phyloP scores from a whole-genome alignment of 2,329 filamentous ascomycete species.

The Onygena corvina region DNA sequence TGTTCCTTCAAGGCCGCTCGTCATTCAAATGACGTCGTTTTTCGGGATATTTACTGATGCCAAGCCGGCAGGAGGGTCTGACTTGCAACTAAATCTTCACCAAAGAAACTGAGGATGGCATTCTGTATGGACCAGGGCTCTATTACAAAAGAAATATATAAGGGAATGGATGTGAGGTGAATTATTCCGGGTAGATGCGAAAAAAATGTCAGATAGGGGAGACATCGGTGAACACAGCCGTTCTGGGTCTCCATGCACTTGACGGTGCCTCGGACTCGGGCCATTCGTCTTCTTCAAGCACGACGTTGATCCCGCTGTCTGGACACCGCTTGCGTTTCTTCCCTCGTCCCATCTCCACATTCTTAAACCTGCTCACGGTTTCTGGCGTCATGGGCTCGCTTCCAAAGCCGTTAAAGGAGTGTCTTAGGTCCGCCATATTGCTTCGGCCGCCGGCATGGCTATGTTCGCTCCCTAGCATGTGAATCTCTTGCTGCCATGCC shows the following conservation, averaged over 20 bases:
- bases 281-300: constrained; percentile 24
- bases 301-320: constrained; percentile 32
- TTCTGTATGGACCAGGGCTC: too few relatives aligned
- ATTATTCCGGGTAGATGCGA: not conserved
- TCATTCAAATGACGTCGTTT: too few relatives aligned
- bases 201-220: not conserved
- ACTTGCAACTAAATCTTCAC: too few relatives aligned
- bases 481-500: constrained; percentile 15
- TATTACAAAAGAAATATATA: constrained; percentile 4
- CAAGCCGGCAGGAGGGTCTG: too few relatives aligned
- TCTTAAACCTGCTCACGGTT: constrained; percentile 31
- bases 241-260: constrained; percentile 2
- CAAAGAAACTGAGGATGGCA: too few relatives aligned
- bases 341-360: constrained; percentile 32
- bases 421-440: not conserved
- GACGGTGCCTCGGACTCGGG: constrained; percentile 10
- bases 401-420: constrained; percentile 16
- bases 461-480: constrained; percentile 15
- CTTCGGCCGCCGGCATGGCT: not conserved
- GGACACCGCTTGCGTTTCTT: constrained; percentile 26
- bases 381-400: constrained; percentile 36
- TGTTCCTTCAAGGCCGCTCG: too few relatives aligned
- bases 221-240: not conserved
- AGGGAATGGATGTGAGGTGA: not conserved
- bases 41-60: too few relatives aligned